Evolutionary conservation across 768 basidiomycete genomes (phyloP).

Genomic region (Amanita rubescens): DNA sequence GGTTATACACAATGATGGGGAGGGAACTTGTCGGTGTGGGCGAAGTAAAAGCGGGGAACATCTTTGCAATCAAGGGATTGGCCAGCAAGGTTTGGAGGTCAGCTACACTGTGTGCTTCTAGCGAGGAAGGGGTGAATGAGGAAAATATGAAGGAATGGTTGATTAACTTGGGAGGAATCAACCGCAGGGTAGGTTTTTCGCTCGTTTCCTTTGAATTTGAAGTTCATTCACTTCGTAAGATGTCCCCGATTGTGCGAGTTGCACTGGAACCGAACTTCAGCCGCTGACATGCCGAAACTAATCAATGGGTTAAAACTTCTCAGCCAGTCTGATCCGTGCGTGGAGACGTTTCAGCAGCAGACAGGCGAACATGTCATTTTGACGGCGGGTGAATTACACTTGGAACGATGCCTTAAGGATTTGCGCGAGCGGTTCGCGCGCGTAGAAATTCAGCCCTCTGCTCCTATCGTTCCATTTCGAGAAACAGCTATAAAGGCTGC

Average conservation of each 20-base stretch:
- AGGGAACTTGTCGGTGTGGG: slow-evolving; percentile 83
- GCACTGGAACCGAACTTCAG: slow-evolving; percentile 82
- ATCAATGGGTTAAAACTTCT: slow-evolving; percentile 82
- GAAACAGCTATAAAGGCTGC: slow-evolving; percentile 83
- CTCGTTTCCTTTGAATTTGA: background rate
- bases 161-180: slow-evolving; percentile 76
- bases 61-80: slow-evolving; percentile 87
- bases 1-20: slow-evolving; percentile 97
- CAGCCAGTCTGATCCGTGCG: slow-evolving; percentile 93
- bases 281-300: slow-evolving; percentile 84
- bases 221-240: slow-evolving; percentile 31
- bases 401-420: slow-evolving; percentile 97
- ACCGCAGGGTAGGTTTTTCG: slow-evolving; percentile 43
- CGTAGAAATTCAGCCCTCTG: slow-evolving; percentile 87
- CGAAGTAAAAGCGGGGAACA: slow-evolving; percentile 83
- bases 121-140: slow-evolving; percentile 32
- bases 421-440: slow-evolving; percentile 92
- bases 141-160: slow-evolving; percentile 41
- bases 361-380: slow-evolving; percentile 97
- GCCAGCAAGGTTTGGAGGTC: slow-evolving; percentile 87
- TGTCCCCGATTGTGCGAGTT: slow-evolving; percentile 88
- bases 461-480: slow-evolving; percentile 96
- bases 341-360: slow-evolving; percentile 94
- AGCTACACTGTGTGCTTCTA: slow-evolving; percentile 79
- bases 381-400: slow-evolving; percentile 90